Evolutionary conservation across 140 eudicot genomes (phyloP), one percentile per base, ranked within the genome.

Genomic region (Senecio squalidus): DNA sequence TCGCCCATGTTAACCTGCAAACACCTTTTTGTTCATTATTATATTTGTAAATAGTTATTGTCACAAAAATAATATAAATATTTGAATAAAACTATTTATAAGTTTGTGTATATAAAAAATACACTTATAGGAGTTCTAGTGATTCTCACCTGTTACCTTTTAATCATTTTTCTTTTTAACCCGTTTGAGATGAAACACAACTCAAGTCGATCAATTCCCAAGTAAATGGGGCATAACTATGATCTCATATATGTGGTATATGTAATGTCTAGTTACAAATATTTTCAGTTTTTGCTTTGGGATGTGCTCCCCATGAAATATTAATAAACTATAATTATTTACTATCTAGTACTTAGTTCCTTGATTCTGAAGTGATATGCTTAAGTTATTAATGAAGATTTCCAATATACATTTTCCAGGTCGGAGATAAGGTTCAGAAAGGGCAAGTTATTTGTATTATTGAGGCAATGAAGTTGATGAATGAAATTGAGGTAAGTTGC

Each of bases 381-480:
- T 34, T 29, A 18, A 10, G 13, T 51, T 39, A 17, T 14, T 29
- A 29, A 16, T 28, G 24, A 22, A 47, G 21, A 4, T 27, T 9
- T 57, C 38, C 3, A 0, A 18, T 45, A 24, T 49, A 26, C 48
- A n/a, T 66, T 63, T 69, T 71, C 14, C 44, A 80, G 86, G 82
- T 80, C 2, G 86, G 86, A 57, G 86, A 80, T 63, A 71, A 75
- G 74, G 82, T 80, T 9, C 64, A 67, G 55, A 80, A 75, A 53
- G 86, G 86, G 33, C 86, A 80, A 44, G 82, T 71, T 54, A 27
- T 80, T 5, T 80, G 86, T 74, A 80, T 80, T 46, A 63, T 80
- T 52, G 86, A 80, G 64, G 86, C 86, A 58, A 80, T 80, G 86
- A 80, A 80, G 67, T 72, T 80, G 76, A 80, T 80, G 86, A 80